Base-by-base conservation (phyloP, 768 basidiomycete species). In the Auriscalpium vulgare region DNA sequence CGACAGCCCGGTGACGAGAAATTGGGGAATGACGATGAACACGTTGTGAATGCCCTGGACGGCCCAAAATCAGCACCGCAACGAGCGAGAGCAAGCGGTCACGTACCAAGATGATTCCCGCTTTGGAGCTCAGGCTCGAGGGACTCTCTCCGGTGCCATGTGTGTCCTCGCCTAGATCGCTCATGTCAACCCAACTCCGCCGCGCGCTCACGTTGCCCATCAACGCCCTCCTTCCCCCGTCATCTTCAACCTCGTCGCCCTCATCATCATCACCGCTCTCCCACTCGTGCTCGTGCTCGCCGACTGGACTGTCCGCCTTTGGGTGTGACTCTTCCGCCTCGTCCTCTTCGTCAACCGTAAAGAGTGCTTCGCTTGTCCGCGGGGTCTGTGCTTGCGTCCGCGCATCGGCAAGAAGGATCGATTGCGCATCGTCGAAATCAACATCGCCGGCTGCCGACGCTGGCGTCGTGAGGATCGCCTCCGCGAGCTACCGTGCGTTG, bases 1-100 rank as follows among this genome's bases (percentile, higher is more conserved):
- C 0, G 92, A 84, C 5, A 97, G 69, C 21, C 85, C 92, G 0
- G 91, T 95, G 36, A 95, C 87, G 43, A 98, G 77, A 71, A 97
- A 95, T 65, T 98, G 95, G 0, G 95, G 95, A 8, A 97, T 73
- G 56, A 97, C 95, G 59, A 98, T 75, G 69, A 89, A 95, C 56
- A 97, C 81, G 65, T 97, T 97, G 70, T 97, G 94, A 52, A 97
- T 95, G 43, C 95, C 94, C 91, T 93, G 58, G 13, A 14, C 23
- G 21, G n/a, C 19, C 37, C 23, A 7, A 29, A 29, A 29, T 29
- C 29, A 29, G 7, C 29, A 29, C 29, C 29, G 7, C 29, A 29
- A 7, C 29, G 29, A 29, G 29, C 29, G 29, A 29, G 29, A 29
- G 29, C 29, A 29, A 29, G 29, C 4, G 29, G 29, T 14, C 10